phyloP scores from a whole-genome alignment of 164 flowering plant genomes.

The Vitis labrusca region DNA sequence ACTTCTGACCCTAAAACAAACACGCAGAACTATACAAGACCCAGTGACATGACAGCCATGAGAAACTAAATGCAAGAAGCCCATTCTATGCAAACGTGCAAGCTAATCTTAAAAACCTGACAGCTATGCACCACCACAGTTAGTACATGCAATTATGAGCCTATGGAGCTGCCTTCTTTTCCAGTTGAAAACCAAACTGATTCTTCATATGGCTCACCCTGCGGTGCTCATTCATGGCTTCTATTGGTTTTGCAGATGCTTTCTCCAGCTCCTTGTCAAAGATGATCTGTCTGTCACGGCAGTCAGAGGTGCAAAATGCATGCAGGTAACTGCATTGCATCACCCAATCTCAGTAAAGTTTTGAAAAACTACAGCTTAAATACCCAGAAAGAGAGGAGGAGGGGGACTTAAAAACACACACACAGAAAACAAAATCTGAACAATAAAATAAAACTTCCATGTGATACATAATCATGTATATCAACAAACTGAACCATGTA shows the following conservation, averaged over 20 bases:
- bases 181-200: background rate
- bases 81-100: slow-evolving; percentile 12
- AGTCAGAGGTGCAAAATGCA: slow-evolving; percentile 28
- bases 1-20: background rate
- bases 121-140: slow-evolving; percentile 16
- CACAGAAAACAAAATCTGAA: background rate
- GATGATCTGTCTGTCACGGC: slow-evolving; percentile 22
- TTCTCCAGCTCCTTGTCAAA: slow-evolving; percentile 9
- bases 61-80: slow-evolving; percentile 3
- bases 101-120: slow-evolving; percentile 22
- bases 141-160: background rate
- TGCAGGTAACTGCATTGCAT: slow-evolving; percentile 25
- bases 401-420: no score
- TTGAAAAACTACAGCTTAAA: background rate
- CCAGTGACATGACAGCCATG: slow-evolving; percentile 3
- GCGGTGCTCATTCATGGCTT: background rate
- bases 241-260: slow-evolving; percentile 3
- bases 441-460: background rate
- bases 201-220: background rate
- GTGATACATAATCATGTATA: background rate
- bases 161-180: background rate
- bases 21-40: slow-evolving; percentile 1
- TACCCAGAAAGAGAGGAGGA: background rate
- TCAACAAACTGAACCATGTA: background rate
- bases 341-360: background rate